These are phyloP conservation scores for Hypoxylon lienhwacheense DNA, from an alignment of 495 filamentous ascomycete genomes.

Conservation along the genomic window DNA sequence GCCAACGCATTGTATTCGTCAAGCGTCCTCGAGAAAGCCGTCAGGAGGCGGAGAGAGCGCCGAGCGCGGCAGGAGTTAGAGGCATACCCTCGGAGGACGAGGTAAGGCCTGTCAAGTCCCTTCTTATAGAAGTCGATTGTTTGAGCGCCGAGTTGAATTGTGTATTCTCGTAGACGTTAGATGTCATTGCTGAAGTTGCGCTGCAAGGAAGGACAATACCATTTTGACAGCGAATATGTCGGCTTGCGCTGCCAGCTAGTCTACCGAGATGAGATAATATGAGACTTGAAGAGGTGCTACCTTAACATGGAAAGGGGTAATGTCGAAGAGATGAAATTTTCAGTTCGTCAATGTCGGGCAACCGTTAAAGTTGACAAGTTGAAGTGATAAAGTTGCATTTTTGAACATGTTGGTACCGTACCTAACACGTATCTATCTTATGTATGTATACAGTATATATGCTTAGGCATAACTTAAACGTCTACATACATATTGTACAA, in stretches of 20 bases:
- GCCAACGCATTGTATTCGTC: constrained; percentile 89
- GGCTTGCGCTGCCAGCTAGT: background rate
- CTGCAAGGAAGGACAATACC: background rate
- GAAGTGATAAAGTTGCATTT: too few relatives aligned
- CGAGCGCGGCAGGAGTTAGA: constrained; percentile 44
- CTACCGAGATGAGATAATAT: background rate
- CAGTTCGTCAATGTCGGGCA: too few relatives aligned
- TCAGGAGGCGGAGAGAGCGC: constrained; percentile 73
- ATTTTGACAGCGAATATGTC: constrained; percentile 6
- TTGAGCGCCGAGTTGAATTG: constrained; percentile 95
- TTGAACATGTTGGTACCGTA: too few relatives aligned
- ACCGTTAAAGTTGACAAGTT: too few relatives aligned
- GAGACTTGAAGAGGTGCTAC: background rate
- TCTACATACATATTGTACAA: too few relatives aligned
- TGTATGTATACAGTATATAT: too few relatives aligned
- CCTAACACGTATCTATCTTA: too few relatives aligned
- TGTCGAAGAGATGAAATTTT: background rate
- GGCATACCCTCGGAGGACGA: constrained; percentile 53
- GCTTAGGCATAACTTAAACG: too few relatives aligned
- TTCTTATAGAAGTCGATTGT: constrained; percentile 84
- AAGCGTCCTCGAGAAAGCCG: constrained; percentile 85
- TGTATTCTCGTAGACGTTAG: constrained; percentile 63
- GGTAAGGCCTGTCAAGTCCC: constrained; percentile 75
- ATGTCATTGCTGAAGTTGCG: background rate
- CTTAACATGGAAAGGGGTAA: background rate